These are phyloP conservation scores for Saccharomyces hybrid DNA, from an alignment of 1,139 yeast species.

Conservation along the genomic window DNA sequence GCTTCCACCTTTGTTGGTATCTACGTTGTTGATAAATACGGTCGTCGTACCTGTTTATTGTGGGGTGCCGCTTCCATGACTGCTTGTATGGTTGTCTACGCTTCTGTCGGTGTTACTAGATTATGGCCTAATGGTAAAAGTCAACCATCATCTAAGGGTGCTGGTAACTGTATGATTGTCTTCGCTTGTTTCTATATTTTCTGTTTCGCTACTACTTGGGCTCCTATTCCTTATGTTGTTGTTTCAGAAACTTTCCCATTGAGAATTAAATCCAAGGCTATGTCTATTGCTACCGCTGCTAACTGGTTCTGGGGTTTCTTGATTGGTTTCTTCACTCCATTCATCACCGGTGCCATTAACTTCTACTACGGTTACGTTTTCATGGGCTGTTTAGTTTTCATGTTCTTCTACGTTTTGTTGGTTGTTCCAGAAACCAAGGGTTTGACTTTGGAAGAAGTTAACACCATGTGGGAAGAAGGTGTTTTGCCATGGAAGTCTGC, in stretches of 20 bases:
- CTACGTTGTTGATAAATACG: conserved; percentile 51
- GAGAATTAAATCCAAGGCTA: conserved; percentile 67
- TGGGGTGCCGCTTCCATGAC: too few species aligned
- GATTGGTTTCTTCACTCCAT: conserved; percentile 66
- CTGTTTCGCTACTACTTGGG: conserved; percentile 80
- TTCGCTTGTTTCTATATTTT: conserved; percentile 68
- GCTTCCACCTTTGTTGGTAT: conserved; percentile 64
- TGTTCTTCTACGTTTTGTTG: conserved; percentile 55
- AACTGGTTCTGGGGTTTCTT: conserved; percentile 76
- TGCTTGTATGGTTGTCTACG: too few species aligned
- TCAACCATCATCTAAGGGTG: conserved; percentile 40
- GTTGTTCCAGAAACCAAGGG: conserved; percentile 67
- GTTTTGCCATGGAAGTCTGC: conserved; percentile 27
- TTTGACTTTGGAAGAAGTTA: conserved; percentile 63
- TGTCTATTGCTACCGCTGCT: conserved; percentile 62
- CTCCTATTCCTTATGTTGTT: conserved; percentile 66
- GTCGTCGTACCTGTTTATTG: conserved; percentile 37
- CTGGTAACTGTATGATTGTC: conserved; percentile 71
- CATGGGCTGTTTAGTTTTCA: conserved; percentile 55
- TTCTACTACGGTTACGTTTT: conserved; percentile 59
- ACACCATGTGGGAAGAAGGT: conserved; percentile 42
- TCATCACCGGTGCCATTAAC: conserved; percentile 41
- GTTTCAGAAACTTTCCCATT: conserved; percentile 70
- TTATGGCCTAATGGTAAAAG: conserved; percentile 51
- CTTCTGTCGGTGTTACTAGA: too few species aligned